Evolutionary conservation across 805 yeast species (phyloP), one percentile per base, ranked within the genome.

Genomic region (Spathaspora sp.): DNA sequence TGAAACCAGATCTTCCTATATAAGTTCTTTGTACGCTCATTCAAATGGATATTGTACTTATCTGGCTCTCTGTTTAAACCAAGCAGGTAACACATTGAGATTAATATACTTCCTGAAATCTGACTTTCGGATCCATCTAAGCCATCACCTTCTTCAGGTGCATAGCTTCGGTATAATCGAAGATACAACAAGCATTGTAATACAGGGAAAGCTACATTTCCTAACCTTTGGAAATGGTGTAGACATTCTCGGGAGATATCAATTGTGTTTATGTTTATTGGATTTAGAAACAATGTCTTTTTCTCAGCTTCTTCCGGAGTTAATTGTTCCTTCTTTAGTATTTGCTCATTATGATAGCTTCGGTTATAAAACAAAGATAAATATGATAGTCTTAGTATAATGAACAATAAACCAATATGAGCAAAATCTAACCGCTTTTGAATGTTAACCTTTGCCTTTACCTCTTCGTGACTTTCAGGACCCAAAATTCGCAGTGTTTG

Each of bases 161-260:
- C 75, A 51, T 59, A 69, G 0, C 57, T 48, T 44, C 66, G 67
- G 49, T 71, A 71, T 2, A 68, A 17, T 38, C 69, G 52, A 46
- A 65, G 55, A 46, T 52, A 68, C 1, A 66, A 50, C 1, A 68
- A 67, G 28, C 65, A 57, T 52, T 67, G 73, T 26, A 71, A 50
- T 4, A 70, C 58, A 0, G 67, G 64, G 31, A 69, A 61, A 48
- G 59, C 61, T 1, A 67, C 55, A 43, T 65, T 64, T 53, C 81
- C 65, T 45, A 79, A 57, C 31, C 82, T 52, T 47, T 77, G 77
- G 62, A 83, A 82, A 55, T 80, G 84, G 52, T 80, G 77, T 44
- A 83, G 60, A 57, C 87, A 83, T 53, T 73, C 62, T 54, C 79
- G 80, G 0, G 87, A 84, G 19, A 77, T 76, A 49, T 69, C 75